A percentile compares a stretch with the other conserved stretches of the same genome.
Evolutionary conservation across 305 asterid genomes (phyloP).

Genomic region (Fraxinus albicans): DNA sequence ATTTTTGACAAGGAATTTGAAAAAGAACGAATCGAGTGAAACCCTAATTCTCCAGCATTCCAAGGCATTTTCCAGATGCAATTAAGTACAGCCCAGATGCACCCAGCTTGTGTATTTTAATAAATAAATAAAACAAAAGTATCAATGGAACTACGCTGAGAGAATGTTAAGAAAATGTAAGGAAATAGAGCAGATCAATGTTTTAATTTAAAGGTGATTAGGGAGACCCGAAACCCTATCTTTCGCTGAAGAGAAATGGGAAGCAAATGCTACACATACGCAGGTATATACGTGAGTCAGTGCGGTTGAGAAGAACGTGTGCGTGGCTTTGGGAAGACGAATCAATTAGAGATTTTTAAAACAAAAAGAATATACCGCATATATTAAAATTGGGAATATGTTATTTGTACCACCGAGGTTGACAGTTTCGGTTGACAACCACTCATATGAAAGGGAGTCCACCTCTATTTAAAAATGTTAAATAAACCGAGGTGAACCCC

Average conservation of each 20-base stretch:
- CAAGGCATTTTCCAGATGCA: conserved; percentile 19
- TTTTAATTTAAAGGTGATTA: conserved; percentile 12
- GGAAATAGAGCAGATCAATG: conserved; percentile 34
- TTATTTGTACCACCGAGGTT: no score
- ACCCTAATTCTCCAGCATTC: conserved; percentile 19
- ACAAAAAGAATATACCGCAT: neutral
- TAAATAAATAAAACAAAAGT: conserved; percentile 15
- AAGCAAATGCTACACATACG: neutral
- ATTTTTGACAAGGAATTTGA: conserved; percentile 14
- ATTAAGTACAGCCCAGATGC: neutral
- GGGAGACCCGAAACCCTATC: conserved; percentile 29
- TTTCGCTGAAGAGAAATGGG: conserved; percentile 12
- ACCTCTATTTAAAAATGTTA: no score
- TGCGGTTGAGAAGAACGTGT: neutral
- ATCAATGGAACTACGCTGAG: conserved; percentile 17
- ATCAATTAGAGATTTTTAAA: neutral
- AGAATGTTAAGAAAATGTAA: conserved; percentile 23
- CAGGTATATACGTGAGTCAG: neutral
- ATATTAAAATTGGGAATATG: no score
- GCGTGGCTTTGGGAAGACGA: neutral
- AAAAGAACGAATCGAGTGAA: conserved; percentile 11
- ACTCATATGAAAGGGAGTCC: no score
- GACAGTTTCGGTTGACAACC: no score
- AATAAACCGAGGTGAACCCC: no score
- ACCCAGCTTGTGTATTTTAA: neutral